Evolutionary conservation across 2,329 filamentous ascomycete genomes (phyloP).

Genomic region (Sporothrix pallida): DNA sequence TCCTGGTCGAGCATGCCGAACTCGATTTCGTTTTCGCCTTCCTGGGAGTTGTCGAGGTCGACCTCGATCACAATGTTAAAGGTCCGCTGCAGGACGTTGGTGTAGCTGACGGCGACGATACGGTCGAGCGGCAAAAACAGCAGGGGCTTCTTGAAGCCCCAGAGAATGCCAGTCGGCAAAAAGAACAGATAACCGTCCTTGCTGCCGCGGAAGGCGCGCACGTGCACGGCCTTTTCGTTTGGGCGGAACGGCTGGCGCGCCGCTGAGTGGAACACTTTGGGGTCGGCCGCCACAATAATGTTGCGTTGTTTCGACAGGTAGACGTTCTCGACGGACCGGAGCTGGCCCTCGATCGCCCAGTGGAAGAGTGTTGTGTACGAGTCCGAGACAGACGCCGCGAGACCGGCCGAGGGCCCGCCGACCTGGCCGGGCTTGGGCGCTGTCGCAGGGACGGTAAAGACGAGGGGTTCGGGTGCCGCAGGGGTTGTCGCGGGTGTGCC

Average conservation of each 20-base stretch:
- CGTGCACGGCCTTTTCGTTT: slow-evolving; percentile 67
- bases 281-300: slow-evolving; percentile 58
- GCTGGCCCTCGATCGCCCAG: slow-evolving; percentile 62
- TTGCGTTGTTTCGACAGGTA: slow-evolving; percentile 43
- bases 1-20: slow-evolving; percentile 74
- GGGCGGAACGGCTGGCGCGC: slow-evolving; percentile 64
- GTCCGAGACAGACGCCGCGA: slow-evolving; percentile 62
- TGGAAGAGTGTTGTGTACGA: slow-evolving; percentile 64
- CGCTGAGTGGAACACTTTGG: slow-evolving; percentile 62
- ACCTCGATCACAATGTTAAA: slow-evolving; percentile 72
- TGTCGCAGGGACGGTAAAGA: slow-evolving; percentile 66
- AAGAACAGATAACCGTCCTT: slow-evolving; percentile 74
- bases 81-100: slow-evolving; percentile 69
- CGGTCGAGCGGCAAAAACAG: slow-evolving; percentile 67
- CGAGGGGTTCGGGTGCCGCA: slow-evolving; percentile 60
- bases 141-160: slow-evolving; percentile 73
- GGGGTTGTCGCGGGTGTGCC: not conserved
- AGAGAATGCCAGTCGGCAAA: slow-evolving; percentile 68
- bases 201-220: slow-evolving; percentile 69
- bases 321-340: slow-evolving; percentile 56
- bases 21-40: slow-evolving; percentile 58
- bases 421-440: slow-evolving; percentile 66
- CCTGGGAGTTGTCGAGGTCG: slow-evolving; percentile 55
- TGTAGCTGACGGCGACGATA: slow-evolving; percentile 69
- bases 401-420: slow-evolving; percentile 54